Conservation (phyloP, 257 asterid genomes). For the Lycium ferocissimum region DNA sequence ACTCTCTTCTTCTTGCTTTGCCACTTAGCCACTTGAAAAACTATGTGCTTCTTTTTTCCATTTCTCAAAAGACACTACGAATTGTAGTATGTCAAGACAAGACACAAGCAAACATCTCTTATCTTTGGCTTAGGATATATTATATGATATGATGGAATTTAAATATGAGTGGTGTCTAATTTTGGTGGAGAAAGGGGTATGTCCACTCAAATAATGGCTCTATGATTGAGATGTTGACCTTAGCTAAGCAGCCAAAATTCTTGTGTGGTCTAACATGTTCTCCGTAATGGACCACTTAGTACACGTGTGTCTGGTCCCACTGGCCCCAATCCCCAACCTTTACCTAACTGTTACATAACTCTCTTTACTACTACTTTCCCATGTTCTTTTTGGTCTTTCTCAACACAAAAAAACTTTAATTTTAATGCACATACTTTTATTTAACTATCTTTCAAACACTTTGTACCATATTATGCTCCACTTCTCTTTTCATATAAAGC, state of each 20-base stretch:
- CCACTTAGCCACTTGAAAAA: constrained; percentile 43
- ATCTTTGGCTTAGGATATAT: constrained; percentile 37
- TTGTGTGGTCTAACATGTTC: constrained; percentile 38
- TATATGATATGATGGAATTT: constrained; percentile 1
- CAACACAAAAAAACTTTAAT: constrained; percentile 26
- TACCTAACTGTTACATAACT: neutral
- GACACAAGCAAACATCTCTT: constrained; percentile 53
- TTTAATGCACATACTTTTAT: neutral
- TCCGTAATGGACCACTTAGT: constrained; percentile 40
- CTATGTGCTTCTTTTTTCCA: constrained; percentile 13
- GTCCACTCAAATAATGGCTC: constrained; percentile 67
- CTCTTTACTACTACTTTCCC: neutral
- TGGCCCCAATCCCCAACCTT: neutral
- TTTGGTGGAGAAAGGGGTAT: constrained; percentile 50
- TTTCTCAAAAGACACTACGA: constrained; percentile 41
- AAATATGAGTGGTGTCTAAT: constrained; percentile 43
- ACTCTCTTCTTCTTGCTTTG: constrained; percentile 39
- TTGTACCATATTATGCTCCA: neutral
- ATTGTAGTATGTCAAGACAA: constrained; percentile 47
- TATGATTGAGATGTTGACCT: constrained; percentile 75
- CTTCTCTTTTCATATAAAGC: neutral
- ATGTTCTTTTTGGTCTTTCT: constrained; percentile 26
- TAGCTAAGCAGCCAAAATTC: constrained; percentile 49
- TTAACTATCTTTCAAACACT: neutral
- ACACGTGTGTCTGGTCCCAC: constrained; percentile 56